Evolutionary conservation across 1,139 yeast species (phyloP), one percentile per base, ranked within the genome.

Genomic region (Candida mesenterica): DNA sequence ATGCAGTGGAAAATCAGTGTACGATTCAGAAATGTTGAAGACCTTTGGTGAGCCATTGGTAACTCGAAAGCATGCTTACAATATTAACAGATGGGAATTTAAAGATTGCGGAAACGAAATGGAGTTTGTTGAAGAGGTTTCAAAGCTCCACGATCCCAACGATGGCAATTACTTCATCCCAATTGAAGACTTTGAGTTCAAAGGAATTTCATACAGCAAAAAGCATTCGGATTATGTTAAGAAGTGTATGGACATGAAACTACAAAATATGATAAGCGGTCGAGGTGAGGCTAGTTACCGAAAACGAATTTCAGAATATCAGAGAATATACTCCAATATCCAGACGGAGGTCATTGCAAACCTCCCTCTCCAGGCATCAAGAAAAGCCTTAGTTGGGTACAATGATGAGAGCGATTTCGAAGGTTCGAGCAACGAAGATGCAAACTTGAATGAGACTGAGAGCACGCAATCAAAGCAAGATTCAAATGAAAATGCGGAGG

Each of bases 31-130:
- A 37, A 59, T 51, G 49, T 32, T 45, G 3, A 36, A 33, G 5
- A 20, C 33, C 1, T 54, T 45, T 36, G 70, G 71, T 0, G 33
- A 33, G 0, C 60, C 64, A 0, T 17, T 6, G 38, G 37, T 50
- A 2, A 15, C 44, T 8, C 39, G 45, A 1, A 37, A 62, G 16
- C 57, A 56, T 1, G 52, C 64, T 0, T 36, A 37, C 9, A 47
- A 53, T 1, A 55, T 67, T 12, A 55, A 66, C 39, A 47, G 72
- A 31, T 68, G 74, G 74, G 48, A 52, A 13, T 41, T 63, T 19
- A 48, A 49, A 1, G 62, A 59, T n/a, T 65, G 72, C 41, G 44
- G 51, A 13, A 38, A 50, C 12, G 72, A 66, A 39, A 34, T 52
- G 15, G 43, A 49, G n/a, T 48, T 55, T 37, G 54, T 53, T 1